Percentiles rank a stretch among this genome's conserved stretches.
phyloP scores from a whole-genome alignment of 805 yeast genomes.

The Priceomyces haplophilus region DNA sequence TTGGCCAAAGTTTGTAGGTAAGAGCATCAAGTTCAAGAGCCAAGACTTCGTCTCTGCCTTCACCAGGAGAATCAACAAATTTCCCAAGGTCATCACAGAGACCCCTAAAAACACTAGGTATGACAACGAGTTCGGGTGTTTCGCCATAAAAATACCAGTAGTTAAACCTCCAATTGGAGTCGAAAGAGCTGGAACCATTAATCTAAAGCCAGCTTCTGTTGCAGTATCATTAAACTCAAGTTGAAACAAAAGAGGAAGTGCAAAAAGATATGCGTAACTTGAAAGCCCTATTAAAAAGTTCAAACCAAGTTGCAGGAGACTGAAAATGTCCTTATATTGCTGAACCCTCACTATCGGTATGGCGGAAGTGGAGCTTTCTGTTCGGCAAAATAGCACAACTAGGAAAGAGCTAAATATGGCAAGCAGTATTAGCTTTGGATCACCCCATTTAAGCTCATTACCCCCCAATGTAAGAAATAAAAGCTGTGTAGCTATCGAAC shows the following conservation, averaged over 20 bases:
- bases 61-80: constrained; percentile 23
- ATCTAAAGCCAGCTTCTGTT: constrained; percentile 39
- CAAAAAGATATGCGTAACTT: constrained; percentile 39
- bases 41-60: constrained; percentile 19
- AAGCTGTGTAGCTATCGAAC: constrained; percentile 30
- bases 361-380: constrained; percentile 21
- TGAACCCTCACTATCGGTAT: constrained; percentile 34
- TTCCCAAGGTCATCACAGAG: constrained; percentile 34
- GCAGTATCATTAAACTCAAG: constrained; percentile 39
- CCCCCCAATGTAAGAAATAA: constrained; percentile 25
- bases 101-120: constrained; percentile 32
- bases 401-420: constrained; percentile 12
- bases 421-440: constrained; percentile 11
- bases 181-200: constrained; percentile 39
- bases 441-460: constrained; percentile 16
- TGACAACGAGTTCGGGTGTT: constrained; percentile 21
- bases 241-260: constrained; percentile 42
- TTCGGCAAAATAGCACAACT: constrained; percentile 13
- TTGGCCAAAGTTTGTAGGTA: constrained; percentile 39
- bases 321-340: constrained; percentile 20
- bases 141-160: constrained; percentile 38
- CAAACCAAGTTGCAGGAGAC: constrained; percentile 22
- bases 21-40: constrained; percentile 23
- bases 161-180: constrained; percentile 43
- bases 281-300: constrained; percentile 38